Percentiles rank a stretch among this genome's conserved stretches.
Conservation (phyloP, 768 basidiomycete species). For the Suillus spraguei region DNA sequence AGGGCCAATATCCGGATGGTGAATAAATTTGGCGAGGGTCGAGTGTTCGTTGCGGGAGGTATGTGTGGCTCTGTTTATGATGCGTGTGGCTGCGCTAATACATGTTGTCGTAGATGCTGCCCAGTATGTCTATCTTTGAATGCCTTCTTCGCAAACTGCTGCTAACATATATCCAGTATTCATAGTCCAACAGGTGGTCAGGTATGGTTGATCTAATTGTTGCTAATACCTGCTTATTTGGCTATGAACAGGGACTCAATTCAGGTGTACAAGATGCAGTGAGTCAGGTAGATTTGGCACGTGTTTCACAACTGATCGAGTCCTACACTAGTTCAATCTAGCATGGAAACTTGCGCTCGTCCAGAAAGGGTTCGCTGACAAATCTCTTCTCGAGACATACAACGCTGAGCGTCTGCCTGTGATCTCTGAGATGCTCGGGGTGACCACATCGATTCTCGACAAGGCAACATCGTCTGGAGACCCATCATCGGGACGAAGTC, state of each 20-base stretch:
- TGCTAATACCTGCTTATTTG: not conserved
- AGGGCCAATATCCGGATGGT: no score
- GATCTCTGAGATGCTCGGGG: slow-evolving; percentile 41
- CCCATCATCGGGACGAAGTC: not conserved
- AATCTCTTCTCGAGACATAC: slow-evolving; percentile 40
- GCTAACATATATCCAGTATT: slow-evolving; percentile 9
- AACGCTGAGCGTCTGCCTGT: slow-evolving; percentile 44
- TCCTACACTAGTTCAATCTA: slow-evolving; percentile 36
- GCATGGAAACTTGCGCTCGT: slow-evolving; percentile 46
- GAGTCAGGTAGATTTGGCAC: slow-evolving; percentile 17
- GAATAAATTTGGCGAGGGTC: no score
- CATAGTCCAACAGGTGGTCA: slow-evolving; percentile 27
- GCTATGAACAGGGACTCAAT: slow-evolving; percentile 18
- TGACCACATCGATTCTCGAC: slow-evolving; percentile 24
- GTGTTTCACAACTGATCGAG: not conserved
- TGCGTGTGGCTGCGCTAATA: not conserved
- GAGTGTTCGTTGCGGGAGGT: slow-evolving; percentile 19
- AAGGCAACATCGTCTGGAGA: not conserved
- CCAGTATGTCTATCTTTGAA: slow-evolving; percentile 16
- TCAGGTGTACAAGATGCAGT: slow-evolving; percentile 28
- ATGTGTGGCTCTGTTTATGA: not conserved
- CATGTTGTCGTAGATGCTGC: slow-evolving; percentile 22
- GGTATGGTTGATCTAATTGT: not conserved
- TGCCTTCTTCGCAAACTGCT: not conserved
- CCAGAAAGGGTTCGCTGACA: slow-evolving; percentile 32